Base-by-base conservation (phyloP, 352 stramenopile species). In the Pythium rishiriense region DNA sequence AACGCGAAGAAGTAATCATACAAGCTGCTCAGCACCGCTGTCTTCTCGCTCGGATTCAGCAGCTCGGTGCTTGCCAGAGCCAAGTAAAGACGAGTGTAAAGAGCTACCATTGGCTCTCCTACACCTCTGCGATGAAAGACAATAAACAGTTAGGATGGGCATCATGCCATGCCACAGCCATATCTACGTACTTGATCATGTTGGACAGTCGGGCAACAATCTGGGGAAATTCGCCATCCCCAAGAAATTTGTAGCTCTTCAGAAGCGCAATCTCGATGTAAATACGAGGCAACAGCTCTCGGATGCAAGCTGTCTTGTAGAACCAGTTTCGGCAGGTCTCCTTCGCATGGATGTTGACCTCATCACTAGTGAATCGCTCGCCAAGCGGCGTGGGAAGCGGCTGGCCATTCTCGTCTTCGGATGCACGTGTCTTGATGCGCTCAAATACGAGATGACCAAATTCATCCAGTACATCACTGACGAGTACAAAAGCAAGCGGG, bases 271-370 rank as follows among this genome's bases (percentile, higher is more conserved):
- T 83, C 62, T 98, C 92, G 33, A 93, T 93, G 64, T 93, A 95
- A 45, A 98, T 94, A 41, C 92, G 81, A 12, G 92, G 92, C 35
- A 97, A 69, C 22, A 98, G 81, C 58, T 97, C 91, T 46, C 91
- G 85, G 58, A 98, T 97, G 64, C 90, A 97, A 17, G 90, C 88
- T 0, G 88, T 96, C 74, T 98, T 98, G 83, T 97, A 97, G 57
- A 98, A 97, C 92, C 92, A 98, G 68, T 98, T 98, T 15, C 90
- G 87, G 24, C 87, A 96, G 24, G 87, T 98, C 69, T 97, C 92
- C 15, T 89, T 94, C 0, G 92, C 91, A 57, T 95, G 85, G 15
- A 92, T 76, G 52, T 91, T 90, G 12, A 97, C 75, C 43, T 98
- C 87, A 7, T 71, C 76, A 47, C 76, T 83, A 12, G 78, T 90